Conservation (phyloP, 179 eudicot species). For the Silene coronaria region DNA sequence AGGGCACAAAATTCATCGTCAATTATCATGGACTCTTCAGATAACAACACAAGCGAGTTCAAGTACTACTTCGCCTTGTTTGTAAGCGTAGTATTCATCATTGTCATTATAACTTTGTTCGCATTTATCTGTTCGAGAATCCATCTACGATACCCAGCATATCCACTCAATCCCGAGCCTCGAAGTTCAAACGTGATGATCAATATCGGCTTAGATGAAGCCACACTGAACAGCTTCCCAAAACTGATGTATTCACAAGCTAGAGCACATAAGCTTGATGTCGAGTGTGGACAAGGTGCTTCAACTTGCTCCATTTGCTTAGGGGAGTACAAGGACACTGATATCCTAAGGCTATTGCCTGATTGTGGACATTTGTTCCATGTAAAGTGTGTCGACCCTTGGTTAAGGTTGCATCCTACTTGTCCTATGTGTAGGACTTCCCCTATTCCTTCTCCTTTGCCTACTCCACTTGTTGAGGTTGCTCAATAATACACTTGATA, state of each 20-base stretch:
- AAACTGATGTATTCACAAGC: conserved; percentile 29
- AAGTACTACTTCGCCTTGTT: conserved; percentile 17
- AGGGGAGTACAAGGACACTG: conserved; percentile 39
- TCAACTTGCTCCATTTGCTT: conserved; percentile 41
- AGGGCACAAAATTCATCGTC: too few relatives aligned
- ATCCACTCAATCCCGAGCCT: neutral
- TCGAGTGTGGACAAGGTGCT: neutral
- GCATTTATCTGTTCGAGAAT: conserved; percentile 19
- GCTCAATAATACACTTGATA: conserved; percentile 13
- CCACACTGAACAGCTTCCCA: conserved; percentile 29
- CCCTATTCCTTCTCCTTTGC: conserved; percentile 26
- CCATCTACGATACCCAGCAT: neutral
- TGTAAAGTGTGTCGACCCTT: conserved; percentile 42
- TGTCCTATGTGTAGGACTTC: conserved; percentile 49
- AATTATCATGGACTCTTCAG: neutral
- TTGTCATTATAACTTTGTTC: conserved; percentile 16
- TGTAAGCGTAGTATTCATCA: conserved; percentile 10
- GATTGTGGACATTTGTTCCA: conserved; percentile 53
- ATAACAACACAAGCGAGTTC: neutral
- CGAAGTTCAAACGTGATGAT: neutral
- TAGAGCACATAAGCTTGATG: neutral
- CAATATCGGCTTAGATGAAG: conserved; percentile 31
- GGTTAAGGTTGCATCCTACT: conserved; percentile 35
- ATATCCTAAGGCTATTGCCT: conserved; percentile 41
- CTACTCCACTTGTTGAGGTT: conserved; percentile 29